phyloP scores from a whole-genome alignment of 2,329 filamentous ascomycete genomes.

The Tolypocladium paradoxum region DNA sequence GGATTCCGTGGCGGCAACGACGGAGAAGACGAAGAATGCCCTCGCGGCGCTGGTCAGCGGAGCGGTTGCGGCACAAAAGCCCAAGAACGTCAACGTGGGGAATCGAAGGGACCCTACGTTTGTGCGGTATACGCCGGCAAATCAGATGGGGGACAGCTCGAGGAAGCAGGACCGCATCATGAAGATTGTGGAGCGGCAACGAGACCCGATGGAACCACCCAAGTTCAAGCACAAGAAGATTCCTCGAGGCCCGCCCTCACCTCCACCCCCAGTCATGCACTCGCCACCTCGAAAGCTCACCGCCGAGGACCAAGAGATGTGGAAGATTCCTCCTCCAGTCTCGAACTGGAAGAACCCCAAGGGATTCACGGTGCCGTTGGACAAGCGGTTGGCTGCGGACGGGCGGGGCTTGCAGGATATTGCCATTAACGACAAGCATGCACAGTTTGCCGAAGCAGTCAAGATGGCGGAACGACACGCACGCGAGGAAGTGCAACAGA shows the following conservation, averaged over 20 bases:
- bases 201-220: constrained; percentile 91
- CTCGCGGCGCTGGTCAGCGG: constrained; percentile 73
- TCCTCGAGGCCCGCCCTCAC: constrained; percentile 80
- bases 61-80: constrained; percentile 84
- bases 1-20: constrained; percentile 73
- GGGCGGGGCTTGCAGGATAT: constrained; percentile 86
- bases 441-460: constrained; percentile 86
- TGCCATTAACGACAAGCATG: constrained; percentile 97
- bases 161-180: constrained; percentile 92
- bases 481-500: constrained; percentile 86
- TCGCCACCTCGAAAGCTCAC: constrained; percentile 91
- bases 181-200: constrained; percentile 92
- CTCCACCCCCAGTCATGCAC: constrained; percentile 89
- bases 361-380: constrained; percentile 89
- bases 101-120: constrained; percentile 78
- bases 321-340: constrained; percentile 78
- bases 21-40: constrained; percentile 80
- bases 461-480: constrained; percentile 93
- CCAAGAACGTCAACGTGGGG: constrained; percentile 85
- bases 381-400: constrained; percentile 91
- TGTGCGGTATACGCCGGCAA: constrained; percentile 89
- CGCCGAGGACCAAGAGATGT: constrained; percentile 92
- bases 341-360: constrained; percentile 99
- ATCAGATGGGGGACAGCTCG: constrained; percentile 84
- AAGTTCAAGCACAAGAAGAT: constrained; percentile 99